Percentiles rank a stretch among this genome's conserved stretches.
Evolutionary conservation across 441 rosid genomes (phyloP).

Genomic region (Pelargonium exstipulatum): DNA sequence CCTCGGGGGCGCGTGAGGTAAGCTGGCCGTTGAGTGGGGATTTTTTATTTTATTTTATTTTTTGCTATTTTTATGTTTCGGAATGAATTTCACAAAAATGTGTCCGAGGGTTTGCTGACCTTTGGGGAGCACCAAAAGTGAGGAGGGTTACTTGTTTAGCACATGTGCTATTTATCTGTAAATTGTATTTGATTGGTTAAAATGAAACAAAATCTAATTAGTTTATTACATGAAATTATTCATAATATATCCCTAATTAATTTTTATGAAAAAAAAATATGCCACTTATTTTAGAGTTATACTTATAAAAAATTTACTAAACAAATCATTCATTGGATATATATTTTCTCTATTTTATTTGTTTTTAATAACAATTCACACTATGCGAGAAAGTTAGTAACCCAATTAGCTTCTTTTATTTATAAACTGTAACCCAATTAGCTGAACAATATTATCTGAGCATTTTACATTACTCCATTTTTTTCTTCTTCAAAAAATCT

Average conservation of each 20-base stretch:
- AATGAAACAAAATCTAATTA: not conserved
- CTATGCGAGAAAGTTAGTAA: no score
- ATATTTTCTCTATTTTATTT: no score
- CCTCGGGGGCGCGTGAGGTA: not conserved
- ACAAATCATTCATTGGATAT: no score
- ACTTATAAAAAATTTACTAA: no score
- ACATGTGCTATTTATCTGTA: not conserved
- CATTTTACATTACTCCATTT: not conserved
- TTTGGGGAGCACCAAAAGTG: slow-evolving; percentile 6
- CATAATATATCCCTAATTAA: no score
- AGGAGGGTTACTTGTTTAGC: no score
- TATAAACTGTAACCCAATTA: slow-evolving; percentile 5
- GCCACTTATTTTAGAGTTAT: no score
- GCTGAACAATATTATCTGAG: slow-evolving; percentile 4
- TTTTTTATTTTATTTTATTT: not conserved
- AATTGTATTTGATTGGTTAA: not conserved
- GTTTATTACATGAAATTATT: not conserved
- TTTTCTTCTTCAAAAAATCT: not conserved
- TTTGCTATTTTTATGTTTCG: not conserved
- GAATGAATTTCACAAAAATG: not conserved
- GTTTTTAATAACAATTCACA: no score
- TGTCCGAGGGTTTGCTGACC: not conserved
- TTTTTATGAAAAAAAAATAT: no score
- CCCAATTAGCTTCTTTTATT: no score
- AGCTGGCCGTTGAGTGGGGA: not conserved